Evolutionary conservation across 495 filamentous ascomycete species (phyloP), one percentile per base, ranked within the genome.

Genomic region (Bryoglossum gracile): DNA sequence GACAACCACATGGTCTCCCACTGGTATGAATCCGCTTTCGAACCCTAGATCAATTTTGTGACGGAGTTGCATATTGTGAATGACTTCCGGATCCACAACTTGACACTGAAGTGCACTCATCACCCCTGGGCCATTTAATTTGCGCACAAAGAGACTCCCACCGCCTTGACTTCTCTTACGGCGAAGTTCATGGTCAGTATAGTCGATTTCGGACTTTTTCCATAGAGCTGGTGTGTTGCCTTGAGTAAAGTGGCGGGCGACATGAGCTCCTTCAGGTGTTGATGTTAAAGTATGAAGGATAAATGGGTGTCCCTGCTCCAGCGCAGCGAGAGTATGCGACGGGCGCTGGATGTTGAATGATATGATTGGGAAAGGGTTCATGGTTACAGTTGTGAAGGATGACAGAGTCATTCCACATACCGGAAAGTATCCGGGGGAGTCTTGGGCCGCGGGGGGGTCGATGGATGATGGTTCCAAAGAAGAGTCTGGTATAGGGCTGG

Each of bases 321-420:
- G 70, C 0, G 85, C 84, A 50, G 72, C 68, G 30, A 82, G 67
- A 2, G 86, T 94, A 14, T 76, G 75, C 23, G 84, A 88, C 9
- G 87, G 86, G 5, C 74, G 67, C 17, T 73, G 74, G 50, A 94
- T 75, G 57, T 94, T 94, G 75, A 94, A 90, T 28, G 82, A 82
- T 26, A 92, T 73, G 23, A 83, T 70, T 0, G 88, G 86, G 3
- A 67, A 55, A 0, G 86, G 86, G 11, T 59, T 51, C 1, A 91
- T 68, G 0, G 82, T 75, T 19, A 94, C 75, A 0, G 85, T 87
- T 28, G 44, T 89, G 68, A 94, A 84, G 8, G 85, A 89, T 16
- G 88, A 92, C 53, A 91, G 81, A 22, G 86, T 88, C 71, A 92
- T 84, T 42, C 78, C 88, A 9, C 37, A 26, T 16, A 28, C 28